Percentiles rank a stretch among this genome's conserved stretches.
Conservation (phyloP, 495 filamentous ascomycete species). For the Friedmanniomyces simplex region DNA sequence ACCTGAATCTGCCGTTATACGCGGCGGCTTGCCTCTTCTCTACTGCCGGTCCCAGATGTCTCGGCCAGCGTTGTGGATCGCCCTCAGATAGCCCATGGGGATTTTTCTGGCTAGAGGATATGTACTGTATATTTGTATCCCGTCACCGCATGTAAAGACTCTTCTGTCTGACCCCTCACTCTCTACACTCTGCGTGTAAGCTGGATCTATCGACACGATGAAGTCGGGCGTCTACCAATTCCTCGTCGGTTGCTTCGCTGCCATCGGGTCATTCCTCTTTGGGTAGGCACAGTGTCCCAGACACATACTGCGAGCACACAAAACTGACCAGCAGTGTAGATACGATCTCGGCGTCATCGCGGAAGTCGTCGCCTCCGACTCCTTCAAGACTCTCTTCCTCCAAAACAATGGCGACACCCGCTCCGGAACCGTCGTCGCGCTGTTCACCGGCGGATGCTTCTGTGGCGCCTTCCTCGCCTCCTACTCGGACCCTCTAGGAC, state of each 20-base stretch:
- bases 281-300: slow-evolving; percentile 10
- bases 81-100: neutral
- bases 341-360: slow-evolving; percentile 32
- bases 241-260: slow-evolving; percentile 21
- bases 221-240: slow-evolving; percentile 21
- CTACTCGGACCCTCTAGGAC: slow-evolving; percentile 20
- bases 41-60: neutral
- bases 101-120: neutral
- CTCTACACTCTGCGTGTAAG: too few relatives aligned
- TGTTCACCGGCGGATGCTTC: slow-evolving; percentile 34
- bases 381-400: slow-evolving; percentile 24
- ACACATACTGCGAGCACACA: too few relatives aligned
- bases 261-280: slow-evolving; percentile 21
- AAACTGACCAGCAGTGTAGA: neutral
- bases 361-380: slow-evolving; percentile 30
- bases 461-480: slow-evolving; percentile 20
- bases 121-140: too few relatives aligned
- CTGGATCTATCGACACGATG: slow-evolving; percentile 1
- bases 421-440: slow-evolving; percentile 31
- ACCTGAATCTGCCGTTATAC: neutral
- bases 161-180: too few relatives aligned
- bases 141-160: too few relatives aligned
- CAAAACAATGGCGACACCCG: slow-evolving; percentile 17
- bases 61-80: neutral
- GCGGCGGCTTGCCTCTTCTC: neutral